Percentiles rank a stretch among this genome's conserved stretches.
phyloP scores from a whole-genome alignment of 2,329 filamentous ascomycete genomes.

The Penicillium occitanis region DNA sequence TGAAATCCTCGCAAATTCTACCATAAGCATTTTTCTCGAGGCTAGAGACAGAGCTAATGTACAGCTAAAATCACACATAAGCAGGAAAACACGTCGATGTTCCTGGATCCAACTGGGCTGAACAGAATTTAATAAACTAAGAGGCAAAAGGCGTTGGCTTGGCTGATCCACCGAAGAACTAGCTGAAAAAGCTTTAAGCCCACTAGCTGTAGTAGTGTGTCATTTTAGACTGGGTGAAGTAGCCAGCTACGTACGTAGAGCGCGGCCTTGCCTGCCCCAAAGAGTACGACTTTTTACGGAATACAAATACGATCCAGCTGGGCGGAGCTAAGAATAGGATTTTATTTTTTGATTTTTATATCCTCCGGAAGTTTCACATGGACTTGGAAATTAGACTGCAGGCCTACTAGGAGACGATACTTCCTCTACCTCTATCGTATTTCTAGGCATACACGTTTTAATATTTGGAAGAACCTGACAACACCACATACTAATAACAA shows the following conservation, averaged over 20 bases:
- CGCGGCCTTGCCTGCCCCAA: not conserved
- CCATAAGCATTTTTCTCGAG: not conserved
- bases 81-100: constrained; percentile 3
- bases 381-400: not conserved
- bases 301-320: constrained; percentile 5
- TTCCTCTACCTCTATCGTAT: not conserved
- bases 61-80: not conserved
- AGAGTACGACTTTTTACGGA: not conserved
- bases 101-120: constrained; percentile 7
- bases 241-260: not conserved
- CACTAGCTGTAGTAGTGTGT: not conserved
- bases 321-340: not conserved
- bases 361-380: not conserved
- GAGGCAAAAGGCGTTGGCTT: constrained; percentile 4
- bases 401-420: not conserved
- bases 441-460: not conserved
- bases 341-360: not conserved
- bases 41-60: not conserved
- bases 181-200: not conserved
- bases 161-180: not conserved
- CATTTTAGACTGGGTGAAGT: not conserved
- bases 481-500: not conserved
- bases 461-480: not conserved
- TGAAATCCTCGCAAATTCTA: not conserved
- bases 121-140: not conserved